These are phyloP conservation scores for Lipomyces spencermartinsiae DNA, from an alignment of 805 yeast species.

Conservation along the genomic window DNA sequence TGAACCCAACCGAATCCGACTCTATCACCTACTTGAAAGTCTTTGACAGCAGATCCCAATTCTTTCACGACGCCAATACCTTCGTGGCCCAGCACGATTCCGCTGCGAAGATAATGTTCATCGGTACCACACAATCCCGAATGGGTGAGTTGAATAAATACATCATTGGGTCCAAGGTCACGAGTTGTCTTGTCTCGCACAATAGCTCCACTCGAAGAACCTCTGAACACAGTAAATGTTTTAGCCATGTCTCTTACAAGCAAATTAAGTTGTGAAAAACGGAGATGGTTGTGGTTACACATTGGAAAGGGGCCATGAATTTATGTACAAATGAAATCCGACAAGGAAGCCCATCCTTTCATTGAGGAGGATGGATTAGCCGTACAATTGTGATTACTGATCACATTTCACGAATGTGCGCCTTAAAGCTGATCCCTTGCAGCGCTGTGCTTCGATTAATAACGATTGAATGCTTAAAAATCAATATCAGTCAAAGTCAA, in stretches of 20 bases:
- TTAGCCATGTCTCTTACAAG: no score
- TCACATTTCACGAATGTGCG: no score
- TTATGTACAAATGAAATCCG: no score
- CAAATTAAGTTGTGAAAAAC: no score
- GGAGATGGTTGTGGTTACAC: no score
- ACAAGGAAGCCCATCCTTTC: no score
- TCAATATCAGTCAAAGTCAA: no score
- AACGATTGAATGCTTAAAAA: no score
- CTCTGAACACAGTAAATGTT: neutral
- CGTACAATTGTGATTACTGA: no score
- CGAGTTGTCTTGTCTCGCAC: neutral
- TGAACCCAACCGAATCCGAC: slow-evolving; percentile 15
- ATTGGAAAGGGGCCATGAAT: neutral
- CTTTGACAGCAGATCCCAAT: neutral
- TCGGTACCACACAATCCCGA: slow-evolving; percentile 17
- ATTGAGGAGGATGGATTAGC: no score
- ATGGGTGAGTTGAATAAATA: slow-evolving; percentile 9
- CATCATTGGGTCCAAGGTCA: slow-evolving; percentile 1
- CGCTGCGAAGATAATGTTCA: slow-evolving; percentile 8
- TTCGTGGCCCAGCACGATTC: slow-evolving; percentile 15
- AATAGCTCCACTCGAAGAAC: slow-evolving; percentile 6
- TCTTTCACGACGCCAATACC: slow-evolving; percentile 10
- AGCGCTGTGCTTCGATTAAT: no score
- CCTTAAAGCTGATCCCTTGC: no score
- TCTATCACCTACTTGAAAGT: slow-evolving; percentile 5